Evolutionary conservation across 2,329 filamentous ascomycete species (phyloP), one percentile per base, ranked within the genome.

Genomic region (Mariannaea elegans): DNA sequence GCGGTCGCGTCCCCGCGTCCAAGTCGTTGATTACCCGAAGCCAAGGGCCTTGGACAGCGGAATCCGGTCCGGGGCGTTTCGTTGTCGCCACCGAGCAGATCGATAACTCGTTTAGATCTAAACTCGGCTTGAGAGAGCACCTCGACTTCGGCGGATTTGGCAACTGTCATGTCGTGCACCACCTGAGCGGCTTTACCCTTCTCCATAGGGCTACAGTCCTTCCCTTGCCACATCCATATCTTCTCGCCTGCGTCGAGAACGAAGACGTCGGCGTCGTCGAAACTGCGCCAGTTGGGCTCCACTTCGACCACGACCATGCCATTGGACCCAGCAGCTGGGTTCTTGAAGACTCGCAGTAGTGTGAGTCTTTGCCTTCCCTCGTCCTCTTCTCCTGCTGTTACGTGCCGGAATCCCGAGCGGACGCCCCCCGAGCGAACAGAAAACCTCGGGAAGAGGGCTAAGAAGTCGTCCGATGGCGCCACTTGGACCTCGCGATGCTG

Each of bases 191-290:
- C 86, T 75, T 87, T 89, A 42, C 84, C 84, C 76, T 89, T 90
- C 70, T 91, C 88, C 85, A 90, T 89, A 0, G 87, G 88, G 45
- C 84, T 87, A 70, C 86, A 88, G 39, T 80, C 81, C 67, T 80
- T 81, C 49, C 88, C 88, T 76, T 90, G 88, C 88, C 88, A 91
- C 4, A 90, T 85, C 81, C 85, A 90, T 65, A 90, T 87, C 77
- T 90, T 89, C 48, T 84, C 78, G 21, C 83, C 82, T 51, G 80
- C 80, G 65, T 90, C 88, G 41, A 90, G 73, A 13, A 90, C 78
- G 65, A 90, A 90, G 2, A 90, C 88, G 67, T 91, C 88, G 51
- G 78, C 77, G 58, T 90, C 87, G 65, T 90, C 87, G 29, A 90
- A 79, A 67, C 85, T 89, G 65, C 77, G 67, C 83, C 85, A 88